phyloP scores from a whole-genome alignment of 2,329 filamentous ascomycete genomes.

The Coniochaeta ligniaria region DNA sequence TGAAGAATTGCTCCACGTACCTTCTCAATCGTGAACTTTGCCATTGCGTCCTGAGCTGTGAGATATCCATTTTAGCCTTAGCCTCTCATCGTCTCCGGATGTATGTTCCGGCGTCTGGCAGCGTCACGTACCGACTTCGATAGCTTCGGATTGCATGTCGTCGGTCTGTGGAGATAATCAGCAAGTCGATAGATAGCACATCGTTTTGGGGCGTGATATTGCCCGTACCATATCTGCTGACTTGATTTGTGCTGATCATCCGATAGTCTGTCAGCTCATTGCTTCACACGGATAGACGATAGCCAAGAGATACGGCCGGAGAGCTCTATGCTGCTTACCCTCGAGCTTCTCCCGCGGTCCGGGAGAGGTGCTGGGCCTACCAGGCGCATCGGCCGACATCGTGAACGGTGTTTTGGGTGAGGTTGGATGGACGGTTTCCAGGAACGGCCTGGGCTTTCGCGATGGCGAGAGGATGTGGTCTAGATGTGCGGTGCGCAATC shows the following conservation, averaged over 20 bases:
- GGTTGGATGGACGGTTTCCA: not conserved
- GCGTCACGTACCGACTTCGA: constrained; percentile 78
- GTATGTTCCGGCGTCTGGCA: not conserved
- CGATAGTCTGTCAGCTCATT: not conserved
- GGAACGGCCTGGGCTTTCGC: not conserved
- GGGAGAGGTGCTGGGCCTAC: constrained; percentile 28
- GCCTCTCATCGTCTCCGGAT: not conserved
- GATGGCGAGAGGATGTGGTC: constrained; percentile 1
- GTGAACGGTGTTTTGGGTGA: not conserved
- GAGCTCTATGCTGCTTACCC: constrained; percentile 36
- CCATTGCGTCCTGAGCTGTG: constrained; percentile 55
- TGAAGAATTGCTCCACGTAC: constrained; percentile 22
- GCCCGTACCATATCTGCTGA: constrained; percentile 89
- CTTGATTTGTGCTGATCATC: constrained; percentile 77
- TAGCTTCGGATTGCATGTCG: constrained; percentile 92
- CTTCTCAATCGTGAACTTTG: constrained; percentile 57
- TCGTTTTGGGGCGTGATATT: constrained; percentile 5
- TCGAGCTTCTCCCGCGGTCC: constrained; percentile 69
- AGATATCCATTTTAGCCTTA: constrained; percentile 2
- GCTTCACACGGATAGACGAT: not conserved
- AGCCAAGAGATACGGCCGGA: not conserved
- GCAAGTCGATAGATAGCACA: constrained; percentile 6
- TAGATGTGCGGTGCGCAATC: not conserved
- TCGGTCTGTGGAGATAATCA: constrained; percentile 58
- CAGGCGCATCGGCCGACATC: constrained; percentile 23